Evolutionary conservation across 1,139 yeast species (phyloP).

Genomic region (Candida sp.): DNA sequence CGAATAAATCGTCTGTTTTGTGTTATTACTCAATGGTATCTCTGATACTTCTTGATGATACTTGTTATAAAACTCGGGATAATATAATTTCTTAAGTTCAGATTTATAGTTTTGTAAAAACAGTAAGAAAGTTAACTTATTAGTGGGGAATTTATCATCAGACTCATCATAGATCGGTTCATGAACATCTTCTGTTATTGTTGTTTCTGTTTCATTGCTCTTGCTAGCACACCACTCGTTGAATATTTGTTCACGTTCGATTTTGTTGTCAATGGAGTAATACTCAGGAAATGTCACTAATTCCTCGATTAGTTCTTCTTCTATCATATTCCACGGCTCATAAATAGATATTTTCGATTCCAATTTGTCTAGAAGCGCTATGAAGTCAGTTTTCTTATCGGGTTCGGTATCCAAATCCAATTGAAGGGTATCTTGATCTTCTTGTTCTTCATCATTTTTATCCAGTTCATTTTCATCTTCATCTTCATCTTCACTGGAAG

Average conservation of each 20-base stretch:
- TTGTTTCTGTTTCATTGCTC: neutral
- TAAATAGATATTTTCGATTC: constrained; percentile 24
- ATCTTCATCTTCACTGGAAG: constrained; percentile 12
- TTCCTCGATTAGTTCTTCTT: constrained; percentile 31
- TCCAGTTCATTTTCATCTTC: constrained; percentile 4
- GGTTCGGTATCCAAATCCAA: constrained; percentile 16
- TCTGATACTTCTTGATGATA: constrained; percentile 14
- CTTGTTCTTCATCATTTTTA: constrained; percentile 5
- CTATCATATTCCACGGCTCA: constrained; percentile 39
- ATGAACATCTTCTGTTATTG: neutral
- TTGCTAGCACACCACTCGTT: constrained; percentile 27
- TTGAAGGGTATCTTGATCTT: constrained; percentile 11
- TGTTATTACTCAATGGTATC: constrained; percentile 11
- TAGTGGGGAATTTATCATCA: constrained; percentile 20
- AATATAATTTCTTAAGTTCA: constrained; percentile 24
- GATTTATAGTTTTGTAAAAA: constrained; percentile 29
- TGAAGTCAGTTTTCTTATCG: constrained; percentile 13
- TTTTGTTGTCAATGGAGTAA: constrained; percentile 18
- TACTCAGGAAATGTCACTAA: constrained; percentile 28
- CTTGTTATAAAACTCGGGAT: constrained; percentile 22
- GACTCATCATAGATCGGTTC: neutral
- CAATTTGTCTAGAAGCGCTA: constrained; percentile 19
- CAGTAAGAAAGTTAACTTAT: constrained; percentile 17
- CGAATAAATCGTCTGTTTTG: constrained; percentile 20
- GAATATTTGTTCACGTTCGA: constrained; percentile 22